These are phyloP conservation scores for Thermoascus crustaceus DNA, from an alignment of 2,329 filamentous ascomycete species.

Conservation along the genomic window DNA sequence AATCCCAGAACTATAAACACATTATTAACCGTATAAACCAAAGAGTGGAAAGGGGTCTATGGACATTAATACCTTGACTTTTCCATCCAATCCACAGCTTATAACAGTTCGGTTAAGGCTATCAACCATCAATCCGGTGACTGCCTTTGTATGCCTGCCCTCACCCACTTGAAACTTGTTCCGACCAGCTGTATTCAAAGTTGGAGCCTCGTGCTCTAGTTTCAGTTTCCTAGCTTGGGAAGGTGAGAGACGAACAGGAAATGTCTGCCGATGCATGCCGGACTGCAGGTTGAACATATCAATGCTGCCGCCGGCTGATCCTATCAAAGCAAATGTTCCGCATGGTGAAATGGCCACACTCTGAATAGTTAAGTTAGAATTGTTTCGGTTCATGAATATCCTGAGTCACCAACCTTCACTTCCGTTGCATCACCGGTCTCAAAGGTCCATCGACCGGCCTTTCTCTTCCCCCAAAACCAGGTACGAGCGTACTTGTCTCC, in stretches of 20 bases:
- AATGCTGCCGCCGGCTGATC: conserved; percentile 72
- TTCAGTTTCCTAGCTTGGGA: conserved; percentile 73
- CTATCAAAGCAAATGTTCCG: conserved; percentile 86
- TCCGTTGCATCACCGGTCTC: conserved; percentile 75
- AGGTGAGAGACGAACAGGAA: conserved; percentile 70
- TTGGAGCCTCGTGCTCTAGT: conserved; percentile 42
- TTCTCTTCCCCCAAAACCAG: conserved; percentile 97
- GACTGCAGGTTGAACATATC: conserved; percentile 98
- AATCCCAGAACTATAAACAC: conserved; percentile 71
- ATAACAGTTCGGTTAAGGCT: conserved; percentile 79
- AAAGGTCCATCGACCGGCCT: conserved; percentile 87
- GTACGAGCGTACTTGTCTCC: conserved; percentile 78
- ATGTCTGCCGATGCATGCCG: conserved; percentile 76
- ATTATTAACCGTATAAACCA: neutral
- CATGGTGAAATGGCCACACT: conserved; percentile 85
- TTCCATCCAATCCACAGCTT: conserved; percentile 83
- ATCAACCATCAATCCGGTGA: conserved; percentile 84
- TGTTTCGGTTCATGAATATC: neutral
- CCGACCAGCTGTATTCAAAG: too few species aligned
- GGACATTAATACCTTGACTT: conserved; percentile 73
- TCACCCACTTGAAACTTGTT: conserved; percentile 41
- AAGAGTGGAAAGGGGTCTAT: too few species aligned
- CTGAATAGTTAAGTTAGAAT: conserved; percentile 30
- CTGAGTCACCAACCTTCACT: conserved; percentile 45
- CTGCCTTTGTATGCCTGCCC: conserved; percentile 69